Conservation (phyloP, 2,329 filamentous ascomycete genomes). For the Xylariales sp. region DNA sequence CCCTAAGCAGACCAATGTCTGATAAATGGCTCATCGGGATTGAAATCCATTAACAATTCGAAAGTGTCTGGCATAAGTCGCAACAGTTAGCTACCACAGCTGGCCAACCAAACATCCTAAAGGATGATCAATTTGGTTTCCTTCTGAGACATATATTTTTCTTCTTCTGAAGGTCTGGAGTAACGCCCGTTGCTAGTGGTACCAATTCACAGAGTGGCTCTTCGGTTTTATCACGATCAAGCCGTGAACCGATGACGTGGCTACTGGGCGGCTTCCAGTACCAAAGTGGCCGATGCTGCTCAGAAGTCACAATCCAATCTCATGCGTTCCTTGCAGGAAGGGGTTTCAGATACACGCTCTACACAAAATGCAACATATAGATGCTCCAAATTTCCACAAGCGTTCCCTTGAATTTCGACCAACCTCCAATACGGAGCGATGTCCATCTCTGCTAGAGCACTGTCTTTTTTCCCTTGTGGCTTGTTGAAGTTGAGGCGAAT, state of each 20-base stretch:
- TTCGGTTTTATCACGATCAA: not conserved
- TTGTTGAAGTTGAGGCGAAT: slow-evolving; percentile 19
- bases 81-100: too few species aligned
- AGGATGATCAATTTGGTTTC: too few species aligned
- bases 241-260: not conserved
- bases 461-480: not conserved
- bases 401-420: slow-evolving; percentile 14
- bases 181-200: slow-evolving; percentile 10
- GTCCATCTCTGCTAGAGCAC: slow-evolving; percentile 3
- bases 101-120: too few species aligned
- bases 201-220: slow-evolving; percentile 1
- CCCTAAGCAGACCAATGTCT: slow-evolving; percentile 15
- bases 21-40: slow-evolving; percentile 10
- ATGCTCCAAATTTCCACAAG: not conserved
- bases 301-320: too few species aligned
- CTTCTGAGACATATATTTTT: not conserved
- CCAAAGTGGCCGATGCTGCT: not conserved
- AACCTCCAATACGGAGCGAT: slow-evolving; percentile 1
- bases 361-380: slow-evolving; percentile 21
- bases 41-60: slow-evolving; percentile 21
- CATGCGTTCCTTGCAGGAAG: not conserved
- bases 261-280: slow-evolving; percentile 9
- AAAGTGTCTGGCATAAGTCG: slow-evolving; percentile 9
- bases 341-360: slow-evolving; percentile 13
- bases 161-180: slow-evolving; percentile 10